These are phyloP conservation scores for Ceratocystis colombiana DNA, from an alignment of 2,329 filamentous ascomycete genomes.

Conservation along the genomic window DNA sequence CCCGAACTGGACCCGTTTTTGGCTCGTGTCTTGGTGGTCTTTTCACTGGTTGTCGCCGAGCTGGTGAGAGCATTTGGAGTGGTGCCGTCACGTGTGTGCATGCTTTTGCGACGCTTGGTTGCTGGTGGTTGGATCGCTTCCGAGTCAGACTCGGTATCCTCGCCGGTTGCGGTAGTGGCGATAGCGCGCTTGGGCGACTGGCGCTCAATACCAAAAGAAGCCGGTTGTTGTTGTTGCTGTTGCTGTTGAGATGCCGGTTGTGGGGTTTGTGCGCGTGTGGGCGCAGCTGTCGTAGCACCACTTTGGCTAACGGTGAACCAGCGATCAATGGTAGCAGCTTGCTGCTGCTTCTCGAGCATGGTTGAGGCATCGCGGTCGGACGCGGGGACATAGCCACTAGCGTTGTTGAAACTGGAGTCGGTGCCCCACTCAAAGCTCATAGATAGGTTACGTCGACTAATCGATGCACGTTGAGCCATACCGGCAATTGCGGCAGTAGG, in stretches of 20 bases:
- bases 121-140: slow-evolving; percentile 18
- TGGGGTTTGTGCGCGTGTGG: slow-evolving; percentile 33
- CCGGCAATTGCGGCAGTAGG: neutral
- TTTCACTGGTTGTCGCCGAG: neutral
- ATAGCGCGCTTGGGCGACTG: slow-evolving; percentile 21
- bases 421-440: slow-evolving; percentile 54
- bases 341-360: slow-evolving; percentile 41
- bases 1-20: neutral
- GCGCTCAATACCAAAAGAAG: neutral
- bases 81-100: slow-evolving; percentile 15
- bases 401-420: slow-evolving; percentile 51
- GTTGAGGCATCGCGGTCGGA: slow-evolving; percentile 40
- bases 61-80: neutral
- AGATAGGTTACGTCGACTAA: slow-evolving; percentile 12
- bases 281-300: slow-evolving; percentile 42
- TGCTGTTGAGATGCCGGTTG: slow-evolving; percentile 40
- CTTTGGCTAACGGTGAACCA: slow-evolving; percentile 50
- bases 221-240: slow-evolving; percentile 8
- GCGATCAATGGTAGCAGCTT: slow-evolving; percentile 41
- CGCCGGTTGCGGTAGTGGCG: slow-evolving; percentile 5
- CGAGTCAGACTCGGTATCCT: slow-evolving; percentile 21
- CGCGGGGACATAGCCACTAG: slow-evolving; percentile 50
- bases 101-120: slow-evolving; percentile 20
- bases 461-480: neutral
- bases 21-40: neutral